Base-by-base conservation (phyloP, 2,329 filamentous ascomycete genomes). In the Rhynchosporium secalis region DNA sequence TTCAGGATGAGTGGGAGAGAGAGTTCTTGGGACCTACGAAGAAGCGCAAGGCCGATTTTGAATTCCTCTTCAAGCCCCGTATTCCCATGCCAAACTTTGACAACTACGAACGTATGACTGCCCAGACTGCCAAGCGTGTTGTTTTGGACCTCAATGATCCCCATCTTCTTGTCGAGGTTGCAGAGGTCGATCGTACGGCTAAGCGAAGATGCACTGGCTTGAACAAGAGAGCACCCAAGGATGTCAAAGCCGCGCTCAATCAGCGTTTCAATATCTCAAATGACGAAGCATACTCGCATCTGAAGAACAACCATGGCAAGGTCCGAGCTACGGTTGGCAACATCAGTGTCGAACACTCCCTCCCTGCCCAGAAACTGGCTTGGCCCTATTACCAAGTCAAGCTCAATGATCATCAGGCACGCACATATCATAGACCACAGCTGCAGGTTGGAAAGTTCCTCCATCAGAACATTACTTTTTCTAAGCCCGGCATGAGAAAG, bases 221-320 rank as follows among this genome's bases (percentile, higher is more conserved):
- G 12, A 77, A 80, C 57, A 86, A 86, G 65, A 87, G 83, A 65
- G 87, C 86, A 79, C 86, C 84, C 7, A 88, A 85, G 61, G 86
- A 87, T 56, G 78, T 92, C 47, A 86, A 87, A 3, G 89, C 88
- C 60, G 87, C 91, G 61, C 83, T 96, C 41, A 85, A 85, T 43
- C 85, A 89, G 68, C 88, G 94, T 47, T 99, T 96, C 81, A 98
- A 98, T 73, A 90, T 96, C 62, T 96, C 93, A 36, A 98, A 98
- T 66, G 95, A 99, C 72, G 90, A 95, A 63, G 93, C 93, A 1
- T 99, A 99, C 75, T 93, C 98, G 72, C 86, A 92, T 64, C 84
- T 99, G 49, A 98, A 98, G 76, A 92, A 96, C 76, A 98, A 97
- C 72, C 93, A 96, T 72, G 92, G 91, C 81, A 98, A 96, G 76